phyloP scores from a whole-genome alignment of 2,329 filamentous ascomycete species.

The Escovopsis sp. region DNA sequence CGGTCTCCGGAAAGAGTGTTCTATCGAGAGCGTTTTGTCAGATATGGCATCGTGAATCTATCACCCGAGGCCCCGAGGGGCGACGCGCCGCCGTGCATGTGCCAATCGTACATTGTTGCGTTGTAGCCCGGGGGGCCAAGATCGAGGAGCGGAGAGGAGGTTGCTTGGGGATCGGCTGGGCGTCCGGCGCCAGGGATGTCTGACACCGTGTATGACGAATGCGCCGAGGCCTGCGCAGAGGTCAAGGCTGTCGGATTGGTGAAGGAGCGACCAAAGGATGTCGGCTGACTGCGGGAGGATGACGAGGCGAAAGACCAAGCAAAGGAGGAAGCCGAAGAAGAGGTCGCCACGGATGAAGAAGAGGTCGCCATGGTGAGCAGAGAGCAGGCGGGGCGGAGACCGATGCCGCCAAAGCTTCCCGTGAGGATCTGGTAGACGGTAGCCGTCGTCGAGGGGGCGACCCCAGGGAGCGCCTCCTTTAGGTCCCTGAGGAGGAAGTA shows the following conservation, averaged over 20 bases:
- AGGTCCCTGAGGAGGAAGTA: no score
- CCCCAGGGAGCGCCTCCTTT: not conserved
- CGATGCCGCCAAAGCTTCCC: constrained; percentile 2
- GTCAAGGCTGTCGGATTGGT: constrained; percentile 28
- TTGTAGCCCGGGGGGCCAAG: constrained; percentile 37
- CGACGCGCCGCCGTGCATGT: not conserved
- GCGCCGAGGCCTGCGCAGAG: constrained; percentile 29
- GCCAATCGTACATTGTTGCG: constrained; percentile 32
- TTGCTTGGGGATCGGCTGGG: constrained; percentile 15
- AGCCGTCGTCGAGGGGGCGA: not conserved
- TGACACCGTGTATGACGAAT: constrained; percentile 24
- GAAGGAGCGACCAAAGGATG: constrained; percentile 25
- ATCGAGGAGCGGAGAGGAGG: constrained; percentile 29
- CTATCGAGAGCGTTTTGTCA: constrained; percentile 16
- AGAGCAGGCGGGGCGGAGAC: not conserved
- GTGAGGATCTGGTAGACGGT: not conserved
- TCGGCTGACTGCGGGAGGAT: constrained; percentile 27
- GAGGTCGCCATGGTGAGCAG: constrained; percentile 21
- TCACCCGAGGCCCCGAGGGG: not conserved
- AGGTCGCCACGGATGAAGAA: constrained; percentile 24
- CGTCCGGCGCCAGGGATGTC: constrained; percentile 6
- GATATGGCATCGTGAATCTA: constrained; percentile 7
- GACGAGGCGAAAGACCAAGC: constrained; percentile 33
- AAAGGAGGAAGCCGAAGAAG: constrained; percentile 23
- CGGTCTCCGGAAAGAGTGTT: constrained; percentile 34